These are phyloP conservation scores for Coemansia sp. DNA, from an alignment of 192 early-diverging fungal genomes.

Conservation along the genomic window DNA sequence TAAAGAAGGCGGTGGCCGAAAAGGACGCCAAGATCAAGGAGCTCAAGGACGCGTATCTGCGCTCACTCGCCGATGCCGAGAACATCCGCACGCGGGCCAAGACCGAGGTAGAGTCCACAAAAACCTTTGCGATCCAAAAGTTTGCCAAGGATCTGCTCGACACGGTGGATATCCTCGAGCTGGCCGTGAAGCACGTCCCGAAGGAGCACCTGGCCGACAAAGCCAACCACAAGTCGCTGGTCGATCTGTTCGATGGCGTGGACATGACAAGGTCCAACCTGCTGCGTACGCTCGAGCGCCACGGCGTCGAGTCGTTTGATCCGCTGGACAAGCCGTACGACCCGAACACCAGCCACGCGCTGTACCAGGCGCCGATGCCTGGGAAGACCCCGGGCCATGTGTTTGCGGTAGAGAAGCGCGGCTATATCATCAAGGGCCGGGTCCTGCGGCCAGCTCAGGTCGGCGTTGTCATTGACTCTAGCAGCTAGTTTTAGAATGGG, in stretches of 20 bases:
- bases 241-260: slow-evolving; percentile 83
- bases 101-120: slow-evolving; percentile 75
- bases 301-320: slow-evolving; percentile 78
- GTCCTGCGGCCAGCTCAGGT: slow-evolving; percentile 94
- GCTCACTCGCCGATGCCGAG: slow-evolving; percentile 93
- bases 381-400: slow-evolving; percentile 87
- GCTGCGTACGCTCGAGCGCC: slow-evolving; percentile 77
- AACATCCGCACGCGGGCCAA: slow-evolving; percentile 88
- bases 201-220: slow-evolving; percentile 55
- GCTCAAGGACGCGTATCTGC: slow-evolving; percentile 77
- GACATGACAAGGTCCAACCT: slow-evolving; percentile 83
- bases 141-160: slow-evolving; percentile 96
- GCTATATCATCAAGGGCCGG: slow-evolving; percentile 89
- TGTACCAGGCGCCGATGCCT: slow-evolving; percentile 87
- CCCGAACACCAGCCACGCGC: slow-evolving; percentile 88
- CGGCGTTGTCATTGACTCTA: slow-evolving; percentile 76
- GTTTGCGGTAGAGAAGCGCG: slow-evolving; percentile 85
- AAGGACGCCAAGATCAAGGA: slow-evolving; percentile 54
- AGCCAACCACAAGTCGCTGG: slow-evolving; percentile 58
- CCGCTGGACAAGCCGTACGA: slow-evolving; percentile 90
- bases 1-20: slow-evolving; percentile 28
- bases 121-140: slow-evolving; percentile 91
- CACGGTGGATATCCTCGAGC: slow-evolving; percentile 82
- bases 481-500: too few relatives aligned
- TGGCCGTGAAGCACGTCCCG: slow-evolving; percentile 89